Evolutionary conservation across 2,329 filamentous ascomycete genomes (phyloP), one percentile per base, ranked within the genome.

Genomic region (Fusarium nodosum): DNA sequence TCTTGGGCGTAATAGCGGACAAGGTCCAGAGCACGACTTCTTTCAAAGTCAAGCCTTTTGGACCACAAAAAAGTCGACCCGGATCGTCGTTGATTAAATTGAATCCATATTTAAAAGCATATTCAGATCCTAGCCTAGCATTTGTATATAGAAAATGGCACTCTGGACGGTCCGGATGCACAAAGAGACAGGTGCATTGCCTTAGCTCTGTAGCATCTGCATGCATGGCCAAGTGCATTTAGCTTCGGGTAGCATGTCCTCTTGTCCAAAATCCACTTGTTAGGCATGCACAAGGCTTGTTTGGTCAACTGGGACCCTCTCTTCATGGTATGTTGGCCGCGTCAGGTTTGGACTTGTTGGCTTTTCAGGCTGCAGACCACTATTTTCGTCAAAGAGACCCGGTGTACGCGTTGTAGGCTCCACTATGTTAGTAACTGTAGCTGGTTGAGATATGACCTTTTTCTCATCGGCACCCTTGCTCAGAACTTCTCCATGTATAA

Each of bases 171-270:
- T 26, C 60, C 61, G 44, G 53, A 30, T 39, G 31, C 39, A 28
- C 34, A 20, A 11, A 52, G 48, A 28, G 26, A 52, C 44, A 65
- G 60, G 39, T 60, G 24, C 59, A 52, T 47, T 56, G 64, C 30
- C 61, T 69, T 52, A 52, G 48, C 26, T 28, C 34, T 39, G 48
- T 52, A 18, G 34, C 48, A 41, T 52, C 34, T 69, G 53, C 66
- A 69, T 69, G 26, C 56, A 66, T 34, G 44, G 44, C 48, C 65
- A 51, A 48, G 46, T 51, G 48, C 48, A 39, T 52, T 54, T 54
- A 55, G 66, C 51, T 66, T 44, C 34, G 50, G 47, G 56, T 69
- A 58, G 56, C 66, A 69, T 69, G 62, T 46, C 62, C 16, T 42
- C 44, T 51, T 47, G 30, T 52, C 46, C 44, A 46, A 30, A 56